phyloP scores from a whole-genome alignment of 768 basidiomycete species.

The Scleroderma bovista region DNA sequence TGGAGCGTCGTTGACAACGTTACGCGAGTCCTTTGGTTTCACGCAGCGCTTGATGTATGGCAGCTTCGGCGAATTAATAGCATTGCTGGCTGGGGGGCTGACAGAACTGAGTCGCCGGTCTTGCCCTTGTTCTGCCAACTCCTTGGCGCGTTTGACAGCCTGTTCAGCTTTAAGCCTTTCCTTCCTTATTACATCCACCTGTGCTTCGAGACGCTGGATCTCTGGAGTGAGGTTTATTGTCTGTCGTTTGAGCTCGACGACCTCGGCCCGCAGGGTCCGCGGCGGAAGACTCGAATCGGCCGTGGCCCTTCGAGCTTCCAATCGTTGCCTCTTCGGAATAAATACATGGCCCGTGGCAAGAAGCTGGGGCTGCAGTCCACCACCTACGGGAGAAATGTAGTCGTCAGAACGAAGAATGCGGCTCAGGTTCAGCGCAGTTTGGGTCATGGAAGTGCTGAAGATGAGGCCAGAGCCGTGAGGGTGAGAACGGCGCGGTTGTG shows the following conservation, averaged over 20 bases:
- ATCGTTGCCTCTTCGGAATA: slow-evolving; percentile 26
- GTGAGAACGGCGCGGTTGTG: slow-evolving; percentile 55
- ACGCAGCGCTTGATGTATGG: not conserved
- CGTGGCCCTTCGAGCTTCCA: slow-evolving; percentile 29
- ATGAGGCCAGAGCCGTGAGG: slow-evolving; percentile 57
- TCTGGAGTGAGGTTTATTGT: slow-evolving; percentile 23
- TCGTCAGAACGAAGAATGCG: slow-evolving; percentile 47
- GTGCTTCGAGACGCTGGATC: slow-evolving; percentile 22
- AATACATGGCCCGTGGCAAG: slow-evolving; percentile 54
- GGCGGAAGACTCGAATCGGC: slow-evolving; percentile 48
- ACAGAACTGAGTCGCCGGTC: not conserved
- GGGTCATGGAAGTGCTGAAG: slow-evolving; percentile 42
- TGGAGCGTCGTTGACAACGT: not conserved
- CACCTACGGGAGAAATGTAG: slow-evolving; percentile 33
- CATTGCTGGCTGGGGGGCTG: slow-evolving; percentile 1
- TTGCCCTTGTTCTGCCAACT: not conserved
- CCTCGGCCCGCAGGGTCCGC: slow-evolving; percentile 37
- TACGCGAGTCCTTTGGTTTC: not conserved
- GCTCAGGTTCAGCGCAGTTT: slow-evolving; percentile 39
- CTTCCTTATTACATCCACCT: slow-evolving; percentile 11
- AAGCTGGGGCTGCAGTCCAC: slow-evolving; percentile 58
- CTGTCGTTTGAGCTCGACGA: slow-evolving; percentile 32
- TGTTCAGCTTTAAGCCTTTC: slow-evolving; percentile 8
- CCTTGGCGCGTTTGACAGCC: not conserved
- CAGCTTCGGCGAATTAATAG: slow-evolving; percentile 12